phyloP scores from a whole-genome alignment of 2,329 filamentous ascomycete genomes.

The Hypocreales sp. region DNA sequence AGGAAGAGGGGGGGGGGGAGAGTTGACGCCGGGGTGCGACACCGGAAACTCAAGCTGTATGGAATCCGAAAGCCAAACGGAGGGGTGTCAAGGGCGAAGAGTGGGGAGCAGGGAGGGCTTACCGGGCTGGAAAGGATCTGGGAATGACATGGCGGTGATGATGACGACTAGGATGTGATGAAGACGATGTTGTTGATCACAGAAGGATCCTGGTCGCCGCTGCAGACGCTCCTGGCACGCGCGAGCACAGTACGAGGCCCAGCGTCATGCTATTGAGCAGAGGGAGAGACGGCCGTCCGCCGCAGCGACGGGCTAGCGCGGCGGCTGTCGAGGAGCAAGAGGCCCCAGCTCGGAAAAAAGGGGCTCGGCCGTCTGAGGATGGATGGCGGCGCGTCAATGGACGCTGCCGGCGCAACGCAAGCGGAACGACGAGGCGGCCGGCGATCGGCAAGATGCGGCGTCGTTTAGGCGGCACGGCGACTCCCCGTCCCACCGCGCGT shows the following conservation, averaged over 20 bases:
- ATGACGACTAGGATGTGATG: neutral
- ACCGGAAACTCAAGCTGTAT: conserved; percentile 1
- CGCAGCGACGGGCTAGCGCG: neutral
- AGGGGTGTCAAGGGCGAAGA: no score
- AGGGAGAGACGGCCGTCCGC: neutral
- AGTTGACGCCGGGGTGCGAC: conserved; percentile 1
- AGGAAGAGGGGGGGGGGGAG: neutral
- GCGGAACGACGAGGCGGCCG: no score
- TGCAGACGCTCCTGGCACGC: no score
- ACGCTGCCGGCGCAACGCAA: no score
- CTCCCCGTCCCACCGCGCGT: no score
- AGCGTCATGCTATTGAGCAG: neutral
- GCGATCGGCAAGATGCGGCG: no score
- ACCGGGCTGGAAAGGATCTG: conserved; percentile 6
- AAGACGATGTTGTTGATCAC: conserved; percentile 1
- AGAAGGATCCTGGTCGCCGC: no score
- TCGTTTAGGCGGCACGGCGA: no score
- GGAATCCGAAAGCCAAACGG: conserved; percentile 1
- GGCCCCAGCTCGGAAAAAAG: neutral
- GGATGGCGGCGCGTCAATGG: neutral
- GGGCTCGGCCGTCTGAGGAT: neutral
- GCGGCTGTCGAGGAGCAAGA: neutral
- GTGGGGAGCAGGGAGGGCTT: conserved; percentile 1
- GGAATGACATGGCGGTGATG: conserved; percentile 5
- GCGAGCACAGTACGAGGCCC: no score